These are phyloP conservation scores for Syzygium syzygioides DNA, from an alignment of 441 rosid genomes.

Conservation along the genomic window DNA sequence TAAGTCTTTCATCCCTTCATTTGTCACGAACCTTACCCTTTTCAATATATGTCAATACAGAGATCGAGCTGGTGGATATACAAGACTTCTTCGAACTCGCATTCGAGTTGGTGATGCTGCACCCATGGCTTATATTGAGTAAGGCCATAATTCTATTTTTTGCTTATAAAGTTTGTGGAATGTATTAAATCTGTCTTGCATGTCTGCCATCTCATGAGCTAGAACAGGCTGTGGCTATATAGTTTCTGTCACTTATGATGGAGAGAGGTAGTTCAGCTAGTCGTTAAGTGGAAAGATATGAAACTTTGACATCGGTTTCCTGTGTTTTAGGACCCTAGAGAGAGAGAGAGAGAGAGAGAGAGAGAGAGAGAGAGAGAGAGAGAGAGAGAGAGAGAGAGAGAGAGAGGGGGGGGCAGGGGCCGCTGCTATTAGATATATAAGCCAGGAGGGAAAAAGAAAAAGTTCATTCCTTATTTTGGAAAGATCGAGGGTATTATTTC, in stretches of 20 bases:
- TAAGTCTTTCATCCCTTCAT: background rate
- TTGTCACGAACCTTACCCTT: background rate
- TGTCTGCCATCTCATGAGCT: background rate
- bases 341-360: background rate
- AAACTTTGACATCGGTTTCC: background rate
- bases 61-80: conserved; percentile 93
- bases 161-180: background rate
- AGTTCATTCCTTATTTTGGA: background rate
- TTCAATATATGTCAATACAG: conserved; percentile 23
- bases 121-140: conserved; percentile 93
- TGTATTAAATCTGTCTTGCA: background rate
- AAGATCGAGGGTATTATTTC: background rate
- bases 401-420: background rate
- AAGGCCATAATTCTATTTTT: conserved; percentile 15
- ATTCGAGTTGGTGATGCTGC: conserved; percentile 97
- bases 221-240: background rate
- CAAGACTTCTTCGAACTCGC: conserved; percentile 79
- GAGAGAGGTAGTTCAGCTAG: background rate
- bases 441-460: background rate
- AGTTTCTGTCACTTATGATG: background rate
- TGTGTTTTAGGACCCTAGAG: background rate
- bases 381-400: background rate
- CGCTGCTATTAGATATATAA: background rate
- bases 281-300: background rate
- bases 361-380: background rate